A percentile compares a stretch with the other conserved stretches of the same genome.
These are phyloP conservation scores for Sugiyamaella valdiviana DNA, from an alignment of 805 yeast species.

Conservation along the genomic window DNA sequence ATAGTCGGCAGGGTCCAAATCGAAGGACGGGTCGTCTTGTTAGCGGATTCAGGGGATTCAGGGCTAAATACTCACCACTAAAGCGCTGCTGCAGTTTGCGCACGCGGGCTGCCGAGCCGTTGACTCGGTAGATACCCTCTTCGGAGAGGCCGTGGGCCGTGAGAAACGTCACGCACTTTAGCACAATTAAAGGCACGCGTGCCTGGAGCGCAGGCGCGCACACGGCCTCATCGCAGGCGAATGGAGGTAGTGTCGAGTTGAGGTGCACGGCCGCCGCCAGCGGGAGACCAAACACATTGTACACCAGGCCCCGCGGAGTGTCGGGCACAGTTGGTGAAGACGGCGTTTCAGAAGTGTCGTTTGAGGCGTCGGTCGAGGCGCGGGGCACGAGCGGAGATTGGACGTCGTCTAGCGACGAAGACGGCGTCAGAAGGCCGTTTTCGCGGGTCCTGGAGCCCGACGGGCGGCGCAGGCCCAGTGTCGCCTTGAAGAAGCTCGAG, in stretches of 20 bases:
- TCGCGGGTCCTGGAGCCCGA: background rate
- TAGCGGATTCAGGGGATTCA: background rate
- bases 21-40: constrained; percentile 16
- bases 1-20: constrained; percentile 19
- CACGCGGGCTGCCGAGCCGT: constrained; percentile 25
- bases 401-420: background rate
- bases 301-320: too few species aligned
- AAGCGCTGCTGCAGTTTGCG: constrained; percentile 20
- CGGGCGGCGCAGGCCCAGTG: background rate
- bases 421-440: background rate
- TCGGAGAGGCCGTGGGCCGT: constrained; percentile 24
- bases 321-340: background rate
- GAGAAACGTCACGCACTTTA: constrained; percentile 18
- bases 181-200: constrained; percentile 18
- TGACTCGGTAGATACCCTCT: constrained; percentile 29
- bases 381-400: too few species aligned
- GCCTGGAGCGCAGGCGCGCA: constrained; percentile 11
- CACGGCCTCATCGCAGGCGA: constrained; percentile 3
- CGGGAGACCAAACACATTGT: constrained; percentile 19
- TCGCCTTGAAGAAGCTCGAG: background rate
- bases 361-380: background rate
- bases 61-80: constrained; percentile 8
- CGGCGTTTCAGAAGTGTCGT: background rate
- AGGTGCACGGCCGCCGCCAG: constrained; percentile 16
- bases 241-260: constrained; percentile 2